Percentiles rank a stretch among this genome's conserved stretches.
Evolutionary conservation across 2,329 filamentous ascomycete species (phyloP).

Genomic region (Venturia oleaginea): DNA sequence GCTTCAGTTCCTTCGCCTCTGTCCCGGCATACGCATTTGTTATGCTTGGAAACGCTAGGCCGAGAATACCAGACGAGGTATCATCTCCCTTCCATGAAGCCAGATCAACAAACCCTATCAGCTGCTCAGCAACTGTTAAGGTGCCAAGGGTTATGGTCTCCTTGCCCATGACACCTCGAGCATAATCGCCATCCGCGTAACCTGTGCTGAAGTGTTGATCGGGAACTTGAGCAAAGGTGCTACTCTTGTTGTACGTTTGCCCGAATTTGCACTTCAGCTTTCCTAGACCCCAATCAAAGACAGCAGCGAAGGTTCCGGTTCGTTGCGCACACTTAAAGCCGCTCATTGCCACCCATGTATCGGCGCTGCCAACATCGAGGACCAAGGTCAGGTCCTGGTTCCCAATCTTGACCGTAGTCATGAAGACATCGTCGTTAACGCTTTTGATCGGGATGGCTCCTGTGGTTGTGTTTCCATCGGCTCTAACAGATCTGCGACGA

Average conservation of each 20-base stretch:
- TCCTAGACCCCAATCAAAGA: not conserved
- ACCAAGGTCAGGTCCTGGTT: not conserved
- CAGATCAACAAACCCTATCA: conserved; percentile 1
- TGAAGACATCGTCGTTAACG: not conserved
- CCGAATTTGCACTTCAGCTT: not conserved
- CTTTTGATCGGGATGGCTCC: not conserved
- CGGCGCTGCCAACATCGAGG: conserved; percentile 11
- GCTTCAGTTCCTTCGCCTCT: not conserved
- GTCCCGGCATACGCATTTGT: not conserved
- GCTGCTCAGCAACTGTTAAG: conserved; percentile 5
- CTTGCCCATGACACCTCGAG: conserved; percentile 1
- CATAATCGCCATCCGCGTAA: conserved; percentile 8
- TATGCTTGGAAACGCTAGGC: conserved; percentile 14
- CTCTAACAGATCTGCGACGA: not conserved
- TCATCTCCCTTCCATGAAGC: conserved; percentile 10
- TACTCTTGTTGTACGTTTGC: not conserved
- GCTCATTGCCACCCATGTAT: conserved; percentile 12
- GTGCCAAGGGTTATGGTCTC: conserved; percentile 8
- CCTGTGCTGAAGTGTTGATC: conserved; percentile 8
- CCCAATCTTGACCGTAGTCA: not conserved
- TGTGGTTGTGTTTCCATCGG: not conserved
- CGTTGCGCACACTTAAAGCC: conserved; percentile 17
- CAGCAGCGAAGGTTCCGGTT: not conserved
- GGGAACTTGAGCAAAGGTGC: not conserved
- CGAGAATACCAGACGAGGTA: conserved; percentile 9